Evolutionary conservation across 2,329 filamentous ascomycete genomes (phyloP).

Genomic region (Colletotrichum neosansevieriae): DNA sequence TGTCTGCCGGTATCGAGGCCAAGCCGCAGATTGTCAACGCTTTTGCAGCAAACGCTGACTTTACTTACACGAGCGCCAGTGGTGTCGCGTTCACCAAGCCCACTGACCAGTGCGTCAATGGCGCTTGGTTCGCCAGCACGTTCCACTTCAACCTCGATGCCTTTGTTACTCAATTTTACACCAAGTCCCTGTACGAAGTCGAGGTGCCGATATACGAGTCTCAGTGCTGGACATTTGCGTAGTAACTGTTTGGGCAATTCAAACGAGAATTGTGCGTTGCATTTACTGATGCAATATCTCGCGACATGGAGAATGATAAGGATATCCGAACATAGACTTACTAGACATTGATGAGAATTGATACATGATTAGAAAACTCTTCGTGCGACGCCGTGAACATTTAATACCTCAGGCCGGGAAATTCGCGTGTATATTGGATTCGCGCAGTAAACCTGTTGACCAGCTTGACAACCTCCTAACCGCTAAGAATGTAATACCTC

Average conservation of each 20-base stretch:
- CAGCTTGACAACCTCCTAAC: too few relatives aligned
- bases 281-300: too few relatives aligned
- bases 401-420: too few relatives aligned
- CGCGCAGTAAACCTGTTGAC: too few relatives aligned
- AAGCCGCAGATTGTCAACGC: slow-evolving; percentile 52
- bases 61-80: slow-evolving; percentile 27
- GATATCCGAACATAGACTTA: too few relatives aligned
- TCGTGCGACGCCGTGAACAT: too few relatives aligned
- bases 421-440: too few relatives aligned
- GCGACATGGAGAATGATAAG: too few relatives aligned
- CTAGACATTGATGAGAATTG: too few relatives aligned
- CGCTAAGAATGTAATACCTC: too few relatives aligned
- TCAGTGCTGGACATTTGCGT: slow-evolving; percentile 38
- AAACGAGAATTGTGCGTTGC: too few relatives aligned
- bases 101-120: slow-evolving; percentile 32
- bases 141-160: slow-evolving; percentile 36
- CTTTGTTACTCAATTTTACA: slow-evolving; percentile 37
- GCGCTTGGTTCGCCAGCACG: slow-evolving; percentile 41
- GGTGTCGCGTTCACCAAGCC: slow-evolving; percentile 32
- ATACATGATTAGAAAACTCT: too few relatives aligned
- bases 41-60: slow-evolving; percentile 50
- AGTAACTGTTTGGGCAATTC: background rate
- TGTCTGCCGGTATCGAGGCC: slow-evolving; percentile 52
- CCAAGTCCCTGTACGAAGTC: slow-evolving; percentile 34
- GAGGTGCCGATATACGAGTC: slow-evolving; percentile 38